Evolutionary conservation across 2,329 filamentous ascomycete species (phyloP), one percentile per base, ranked within the genome.

Genomic region (Mycocentrospora acerina): DNA sequence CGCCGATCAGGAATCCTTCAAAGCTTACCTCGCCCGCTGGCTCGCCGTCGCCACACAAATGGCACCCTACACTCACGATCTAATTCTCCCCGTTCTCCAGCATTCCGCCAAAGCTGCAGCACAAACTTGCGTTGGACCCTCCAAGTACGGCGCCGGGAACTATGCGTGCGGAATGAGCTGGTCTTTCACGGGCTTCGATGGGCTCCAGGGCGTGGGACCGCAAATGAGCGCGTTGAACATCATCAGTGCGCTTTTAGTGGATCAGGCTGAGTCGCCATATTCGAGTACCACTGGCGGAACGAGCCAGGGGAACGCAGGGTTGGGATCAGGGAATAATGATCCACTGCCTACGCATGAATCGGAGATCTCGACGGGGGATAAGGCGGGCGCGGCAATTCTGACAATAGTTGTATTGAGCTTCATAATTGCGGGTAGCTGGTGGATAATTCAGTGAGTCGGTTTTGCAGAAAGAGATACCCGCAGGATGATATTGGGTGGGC

Each of bases 141-240:
- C 16, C 55, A 68, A 19, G 60, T 69, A 17, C 64, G 65, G 24
- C 26, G 36, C 54, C 57, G 41, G 57, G 60, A 32, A 34, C 14
- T 55, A 56, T 27, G 49, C 52, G 24, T 76, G 73, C 51, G 72
- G 72, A 4, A 69, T 65, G 24, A 59, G 62, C 12, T 76, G 72
- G 72, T 66, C 56, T 35, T 61, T 55, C 13, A 44, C 55, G 6
- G 55, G 47, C 2, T 72, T 68, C 48, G 77, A 80, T 51, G 68
- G 72, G 4, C 64, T 61, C 1, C 57, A 60, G 9, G 78, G 79
- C 7, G 77, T 79, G 2, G 78, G 78, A 2, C 74, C 81, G 57
- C 74, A 80, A 61, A 79, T 82, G 76, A 73, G 71, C 32, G 78
- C 76, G 0, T 66, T 82, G 6, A 76, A 75, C 32, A 70, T 75